Conservation (phyloP, 805 yeast species). For the Kodamaea nitidulidarum region DNA sequence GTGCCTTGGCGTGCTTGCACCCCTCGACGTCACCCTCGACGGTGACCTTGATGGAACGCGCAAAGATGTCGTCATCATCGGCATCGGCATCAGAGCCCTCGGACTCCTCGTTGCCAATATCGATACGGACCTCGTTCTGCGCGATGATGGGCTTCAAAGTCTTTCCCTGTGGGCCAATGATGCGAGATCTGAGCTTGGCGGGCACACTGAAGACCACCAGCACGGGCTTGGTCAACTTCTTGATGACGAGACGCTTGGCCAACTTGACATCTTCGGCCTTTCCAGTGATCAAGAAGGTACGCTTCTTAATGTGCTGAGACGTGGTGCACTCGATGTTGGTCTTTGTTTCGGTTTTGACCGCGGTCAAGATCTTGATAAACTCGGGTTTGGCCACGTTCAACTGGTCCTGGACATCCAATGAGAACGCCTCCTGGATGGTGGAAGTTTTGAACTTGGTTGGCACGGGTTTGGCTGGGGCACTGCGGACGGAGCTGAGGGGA, state of each 20-base stretch:
- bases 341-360: constrained; percentile 54
- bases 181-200: constrained; percentile 65
- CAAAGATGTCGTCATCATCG: constrained; percentile 53
- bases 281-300: constrained; percentile 83
- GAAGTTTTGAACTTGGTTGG: constrained; percentile 38
- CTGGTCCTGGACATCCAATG: constrained; percentile 68
- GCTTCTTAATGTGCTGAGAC: constrained; percentile 66
- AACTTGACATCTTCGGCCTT: constrained; percentile 55
- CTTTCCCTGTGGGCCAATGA: constrained; percentile 86
- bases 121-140: constrained; percentile 63
- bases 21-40: constrained; percentile 86
- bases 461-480: constrained; percentile 14
- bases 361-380: constrained; percentile 60
- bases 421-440: constrained; percentile 73
- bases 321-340: constrained; percentile 81
- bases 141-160: constrained; percentile 75
- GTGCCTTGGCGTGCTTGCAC: constrained; percentile 64
- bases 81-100: constrained; percentile 35
- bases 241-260: constrained; percentile 74
- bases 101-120: constrained; percentile 47
- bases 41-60: constrained; percentile 55
- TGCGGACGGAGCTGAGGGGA: constrained; percentile 15
- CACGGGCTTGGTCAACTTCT: constrained; percentile 74
- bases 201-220: constrained; percentile 63
- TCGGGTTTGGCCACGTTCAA: constrained; percentile 59